Conservation (phyloP, 805 yeast genomes). For the Kazachstania africana region DNA sequence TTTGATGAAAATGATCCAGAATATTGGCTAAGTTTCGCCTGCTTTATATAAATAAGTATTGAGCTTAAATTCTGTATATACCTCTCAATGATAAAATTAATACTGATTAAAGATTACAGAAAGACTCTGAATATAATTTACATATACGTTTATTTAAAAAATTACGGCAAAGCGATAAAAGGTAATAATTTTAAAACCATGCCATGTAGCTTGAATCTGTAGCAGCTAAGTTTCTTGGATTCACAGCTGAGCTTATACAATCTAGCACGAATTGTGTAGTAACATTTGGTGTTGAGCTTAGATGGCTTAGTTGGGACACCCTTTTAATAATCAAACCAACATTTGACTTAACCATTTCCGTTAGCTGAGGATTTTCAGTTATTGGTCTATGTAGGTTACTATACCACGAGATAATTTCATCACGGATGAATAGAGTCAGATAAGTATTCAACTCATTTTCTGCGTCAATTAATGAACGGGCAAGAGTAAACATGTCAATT, state of each 20-base stretch:
- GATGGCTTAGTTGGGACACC: conserved; percentile 65
- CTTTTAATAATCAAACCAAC: conserved; percentile 77
- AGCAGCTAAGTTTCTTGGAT: conserved; percentile 84
- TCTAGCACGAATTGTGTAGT: conserved; percentile 87
- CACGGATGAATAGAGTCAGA: conserved; percentile 87
- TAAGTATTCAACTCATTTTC: conserved; percentile 87
- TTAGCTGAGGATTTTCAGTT: conserved; percentile 71
- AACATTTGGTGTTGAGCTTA: conserved; percentile 39
- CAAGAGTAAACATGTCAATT: conserved; percentile 71
- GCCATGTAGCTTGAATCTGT: conserved; percentile 95
- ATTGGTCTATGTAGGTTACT: conserved; percentile 75
- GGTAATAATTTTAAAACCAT: conserved; percentile 55
- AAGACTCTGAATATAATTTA: too few species aligned
- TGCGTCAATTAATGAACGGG: conserved; percentile 81
- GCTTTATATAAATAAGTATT: too few species aligned
- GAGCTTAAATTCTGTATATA: too few species aligned
- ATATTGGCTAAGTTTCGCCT: too few species aligned
- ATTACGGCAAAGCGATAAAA: too few species aligned
- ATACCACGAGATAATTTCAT: conserved; percentile 91
- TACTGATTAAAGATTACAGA: too few species aligned
- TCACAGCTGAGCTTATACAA: conserved; percentile 86
- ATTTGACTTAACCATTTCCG: conserved; percentile 79
- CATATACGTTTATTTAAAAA: too few species aligned
- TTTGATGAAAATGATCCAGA: background rate
- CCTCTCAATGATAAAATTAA: too few species aligned